Evolutionary conservation across 129 eudicot genomes (phyloP), one percentile per base, ranked within the genome.

Genomic region (Pittosporum tobira): DNA sequence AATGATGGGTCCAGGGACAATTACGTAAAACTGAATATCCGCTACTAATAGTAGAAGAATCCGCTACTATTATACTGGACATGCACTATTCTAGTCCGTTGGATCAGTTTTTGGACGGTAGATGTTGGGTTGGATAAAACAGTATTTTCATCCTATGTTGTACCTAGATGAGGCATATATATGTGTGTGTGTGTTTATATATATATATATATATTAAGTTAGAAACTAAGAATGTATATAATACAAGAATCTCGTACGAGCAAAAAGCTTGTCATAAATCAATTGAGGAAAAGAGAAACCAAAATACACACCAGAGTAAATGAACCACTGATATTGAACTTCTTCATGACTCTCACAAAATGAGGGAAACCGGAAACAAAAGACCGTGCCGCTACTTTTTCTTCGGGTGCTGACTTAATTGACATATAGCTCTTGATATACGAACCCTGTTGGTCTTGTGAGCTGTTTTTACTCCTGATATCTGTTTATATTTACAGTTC

Each of bases 281-380:
- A 30, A 16, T 63, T 6, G 6, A 9, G 24, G 28, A 36, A 29
- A 60, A 31, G 16, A 11, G 6, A 37, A 57, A 40, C 1, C 51
- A 34, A 38, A 61, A n/a, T 16, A 65, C 98, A 68, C 64, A 91
- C 98, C 87, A 91, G 66, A 27, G 98, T 91, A 70, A 59, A 84
- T 28, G 85, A 83, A 62, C 94, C 96, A 62, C 88, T 71, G 31
- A 83, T 43, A 61, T 91, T 91, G 66, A 88, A 91, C 73, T 80
- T 76, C 49, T 83, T 86, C 98, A 91, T 91, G 70, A 86, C 72
- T 69, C 83, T 72, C 54, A 91, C 96, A 77, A 91, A 91, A 70
- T 91, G 81, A 37, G 98, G 98, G 57, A 73, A 78, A 58, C 56
- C 76, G 51, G 98, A 83, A 38, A 79, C 55, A 65, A 91, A 91